Evolutionary conservation across 192 early-diverging fungal genomes (phyloP), one percentile per base, ranked within the genome.

Genomic region (Cetraspora pellucida): DNA sequence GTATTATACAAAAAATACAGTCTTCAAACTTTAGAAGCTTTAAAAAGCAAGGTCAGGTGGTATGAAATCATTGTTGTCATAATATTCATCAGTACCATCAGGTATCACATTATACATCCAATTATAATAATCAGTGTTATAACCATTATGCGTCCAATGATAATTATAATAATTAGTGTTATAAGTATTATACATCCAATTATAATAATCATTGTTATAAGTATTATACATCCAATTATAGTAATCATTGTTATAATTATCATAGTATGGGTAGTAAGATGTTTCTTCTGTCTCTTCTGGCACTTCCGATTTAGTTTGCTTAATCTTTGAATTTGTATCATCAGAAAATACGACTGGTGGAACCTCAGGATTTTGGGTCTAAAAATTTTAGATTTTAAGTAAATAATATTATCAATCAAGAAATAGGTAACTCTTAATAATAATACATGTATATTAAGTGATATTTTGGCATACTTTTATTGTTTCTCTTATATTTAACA

Each of bases 401-500:
- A n/a, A n/a, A n/a, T n/a, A n/a, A n/a, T n/a, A n/a, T n/a, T n/a
- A n/a, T n/a, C n/a, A 37, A 37, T 6, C 7, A 37, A 37, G 37
- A 37, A 37, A 37, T 37, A 37, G 37, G 7, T 7, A 37, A 1
- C 37, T 37, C 7, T 37, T n/a, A n/a, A 7, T 37, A 37, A 37
- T 37, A 37, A 7, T 37, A n/a, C n/a, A n/a, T n/a, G n/a, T n/a
- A n/a, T n/a, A n/a, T n/a, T n/a, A n/a, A n/a, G n/a, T n/a, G n/a
- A n/a, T n/a, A 9, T 21, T 37, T 65, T 9, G n/a, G 43, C 4
- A 19, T 68, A 68, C 66, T 44, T 68, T 68, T 1, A 68, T 68
- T 23, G n/a, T 49, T 25, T 68, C 66, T 68, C 66, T 68, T 68
- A 46, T 25, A 49, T 68, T 16, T 13, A 68, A 68, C 27, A 68